Percentiles rank a stretch among this genome's conserved stretches.
Conservation (phyloP, 2,329 filamentous ascomycete genomes). For the Diaporthe sp. region DNA sequence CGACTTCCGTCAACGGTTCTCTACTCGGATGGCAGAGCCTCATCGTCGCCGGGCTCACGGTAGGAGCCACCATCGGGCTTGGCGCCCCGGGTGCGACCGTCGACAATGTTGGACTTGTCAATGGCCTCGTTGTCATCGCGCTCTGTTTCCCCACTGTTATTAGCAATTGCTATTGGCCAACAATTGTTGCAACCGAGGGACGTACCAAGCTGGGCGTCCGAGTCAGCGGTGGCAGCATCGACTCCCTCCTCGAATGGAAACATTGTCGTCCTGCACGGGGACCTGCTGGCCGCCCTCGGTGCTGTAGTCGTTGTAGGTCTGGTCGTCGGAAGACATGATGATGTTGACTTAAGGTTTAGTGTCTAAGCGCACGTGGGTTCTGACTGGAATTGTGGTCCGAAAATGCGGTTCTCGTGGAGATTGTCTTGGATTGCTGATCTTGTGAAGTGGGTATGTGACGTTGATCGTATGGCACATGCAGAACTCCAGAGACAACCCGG, state of each 20-base stretch:
- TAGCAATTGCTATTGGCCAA: background rate
- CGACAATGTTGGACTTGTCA: conserved; percentile 44
- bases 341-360: conserved; percentile 21
- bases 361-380: conserved; percentile 20
- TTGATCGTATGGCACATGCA: background rate
- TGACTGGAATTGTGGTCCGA: conserved; percentile 24
- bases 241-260: conserved; percentile 35
- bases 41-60: conserved; percentile 42
- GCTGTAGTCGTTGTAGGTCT: conserved; percentile 35
- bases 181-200: background rate
- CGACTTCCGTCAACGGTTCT: background rate
- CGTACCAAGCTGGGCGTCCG: conserved; percentile 38
- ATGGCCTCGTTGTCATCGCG: conserved; percentile 47
- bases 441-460: conserved; percentile 10
- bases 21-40: conserved; percentile 36
- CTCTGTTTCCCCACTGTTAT: conserved; percentile 32
- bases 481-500: background rate
- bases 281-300: conserved; percentile 30
- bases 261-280: conserved; percentile 36
- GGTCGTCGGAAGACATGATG: conserved; percentile 31
- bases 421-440: conserved; percentile 4
- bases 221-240: conserved; percentile 27
- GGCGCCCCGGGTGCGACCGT: conserved; percentile 41
- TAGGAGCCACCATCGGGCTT: conserved; percentile 40
- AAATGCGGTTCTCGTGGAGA: conserved; percentile 30